Conservation (phyloP, 306 rosid species). For the Boehmeria nivea region DNA sequence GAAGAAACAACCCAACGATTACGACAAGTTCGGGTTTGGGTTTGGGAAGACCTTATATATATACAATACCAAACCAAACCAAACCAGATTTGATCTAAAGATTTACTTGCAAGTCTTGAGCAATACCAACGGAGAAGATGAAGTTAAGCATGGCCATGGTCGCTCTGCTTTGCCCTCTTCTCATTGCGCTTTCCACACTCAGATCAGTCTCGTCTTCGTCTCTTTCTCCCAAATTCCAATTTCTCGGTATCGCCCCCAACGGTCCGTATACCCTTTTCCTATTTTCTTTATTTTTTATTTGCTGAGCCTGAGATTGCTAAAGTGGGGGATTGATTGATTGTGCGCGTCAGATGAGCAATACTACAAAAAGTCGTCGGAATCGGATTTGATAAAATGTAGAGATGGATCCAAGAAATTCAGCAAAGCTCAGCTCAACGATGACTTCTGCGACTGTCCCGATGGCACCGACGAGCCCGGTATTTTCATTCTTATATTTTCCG, state of each 20-base stretch:
- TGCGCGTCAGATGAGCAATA: conserved; percentile 53
- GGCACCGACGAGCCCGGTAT: conserved; percentile 98
- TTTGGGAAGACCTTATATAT: too few relatives aligned
- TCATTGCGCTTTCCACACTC: too few relatives aligned
- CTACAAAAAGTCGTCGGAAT: conserved; percentile 62
- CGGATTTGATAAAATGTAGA: conserved; percentile 60
- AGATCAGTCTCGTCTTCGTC: too few relatives aligned
- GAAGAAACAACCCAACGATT: too few relatives aligned
- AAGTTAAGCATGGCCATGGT: too few relatives aligned
- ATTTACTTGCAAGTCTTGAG: too few relatives aligned
- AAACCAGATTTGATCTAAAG: too few relatives aligned
- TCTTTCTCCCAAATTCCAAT: neutral
- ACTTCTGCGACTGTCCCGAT: conserved; percentile 88
- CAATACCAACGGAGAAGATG: too few relatives aligned
- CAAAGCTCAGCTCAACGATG: conserved; percentile 77
- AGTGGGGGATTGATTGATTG: neutral
- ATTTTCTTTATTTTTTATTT: neutral
- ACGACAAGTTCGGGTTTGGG: too few relatives aligned
- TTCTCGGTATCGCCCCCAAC: neutral
- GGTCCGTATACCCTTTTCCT: neutral
- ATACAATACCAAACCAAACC: too few relatives aligned
- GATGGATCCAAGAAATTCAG: conserved; percentile 78
- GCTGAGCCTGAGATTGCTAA: too few relatives aligned
- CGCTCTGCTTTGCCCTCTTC: too few relatives aligned
- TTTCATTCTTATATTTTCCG: neutral